A percentile compares a stretch with the other conserved stretches of the same genome.
Conservation (phyloP, 495 filamentous ascomycete genomes). For the Xylaria bambusicola region DNA sequence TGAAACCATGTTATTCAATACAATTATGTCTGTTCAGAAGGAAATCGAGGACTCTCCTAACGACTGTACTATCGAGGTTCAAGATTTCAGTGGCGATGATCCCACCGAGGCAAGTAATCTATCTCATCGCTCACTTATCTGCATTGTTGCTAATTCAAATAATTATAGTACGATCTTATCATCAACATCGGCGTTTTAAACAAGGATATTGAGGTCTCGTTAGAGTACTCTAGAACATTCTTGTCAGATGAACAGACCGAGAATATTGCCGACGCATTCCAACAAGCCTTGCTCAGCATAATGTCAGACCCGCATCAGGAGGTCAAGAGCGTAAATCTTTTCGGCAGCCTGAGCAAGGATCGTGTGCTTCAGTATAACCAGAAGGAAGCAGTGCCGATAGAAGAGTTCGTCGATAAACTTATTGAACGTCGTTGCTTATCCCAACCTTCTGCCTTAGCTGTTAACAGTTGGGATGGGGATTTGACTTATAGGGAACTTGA, state of each 20-base stretch:
- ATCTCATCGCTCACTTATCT: conserved; percentile 5
- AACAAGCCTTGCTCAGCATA: conserved; percentile 4
- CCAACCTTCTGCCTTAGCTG: conserved; percentile 24
- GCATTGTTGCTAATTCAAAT: not conserved
- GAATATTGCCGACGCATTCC: conserved; percentile 1
- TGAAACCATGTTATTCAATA: conserved; percentile 42
- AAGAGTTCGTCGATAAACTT: conserved; percentile 32
- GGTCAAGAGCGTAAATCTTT: not conserved
- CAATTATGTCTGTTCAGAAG: conserved; percentile 38
- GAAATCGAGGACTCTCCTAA: conserved; percentile 48
- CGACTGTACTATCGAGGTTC: conserved; percentile 53
- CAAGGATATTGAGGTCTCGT: not conserved
- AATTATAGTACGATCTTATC: not conserved
- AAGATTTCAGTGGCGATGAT: conserved; percentile 55
- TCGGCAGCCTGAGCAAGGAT: not conserved
- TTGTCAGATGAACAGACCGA: conserved; percentile 1
- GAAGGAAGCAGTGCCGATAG: conserved; percentile 2
- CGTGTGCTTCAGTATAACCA: not conserved
- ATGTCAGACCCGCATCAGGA: not conserved
- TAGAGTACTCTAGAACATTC: not conserved
- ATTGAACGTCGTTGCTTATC: conserved; percentile 22
- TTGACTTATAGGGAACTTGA: conserved; percentile 55
- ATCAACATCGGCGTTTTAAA: not conserved
- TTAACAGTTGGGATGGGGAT: conserved; percentile 53
- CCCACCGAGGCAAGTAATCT: conserved; percentile 19